phyloP scores from a whole-genome alignment of 2,329 filamentous ascomycete genomes.

The Alternaria angustiovoidea region DNA sequence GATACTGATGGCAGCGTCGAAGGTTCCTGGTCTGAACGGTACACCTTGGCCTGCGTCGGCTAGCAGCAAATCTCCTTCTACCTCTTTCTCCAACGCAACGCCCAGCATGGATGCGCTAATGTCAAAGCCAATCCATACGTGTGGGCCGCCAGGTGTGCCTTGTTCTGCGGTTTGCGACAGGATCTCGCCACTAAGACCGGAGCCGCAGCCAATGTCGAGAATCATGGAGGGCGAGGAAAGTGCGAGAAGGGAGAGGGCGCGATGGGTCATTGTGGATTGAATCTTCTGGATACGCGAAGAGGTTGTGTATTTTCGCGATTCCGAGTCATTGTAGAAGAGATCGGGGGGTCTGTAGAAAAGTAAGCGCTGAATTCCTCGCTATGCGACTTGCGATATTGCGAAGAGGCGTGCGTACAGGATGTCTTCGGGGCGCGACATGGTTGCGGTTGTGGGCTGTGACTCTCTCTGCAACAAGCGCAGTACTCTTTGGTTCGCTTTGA shows the following conservation, averaged over 20 bases:
- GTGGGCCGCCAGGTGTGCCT: slow-evolving; percentile 75
- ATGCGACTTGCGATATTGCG: slow-evolving; percentile 11
- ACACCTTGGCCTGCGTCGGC: slow-evolving; percentile 96
- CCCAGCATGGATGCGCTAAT: slow-evolving; percentile 97
- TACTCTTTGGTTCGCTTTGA: not conserved
- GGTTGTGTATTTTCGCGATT: slow-evolving; percentile 97
- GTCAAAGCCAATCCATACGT: slow-evolving; percentile 98
- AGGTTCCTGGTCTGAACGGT: slow-evolving; percentile 88
- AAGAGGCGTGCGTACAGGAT: slow-evolving; percentile 69
- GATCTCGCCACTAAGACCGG: slow-evolving; percentile 92
- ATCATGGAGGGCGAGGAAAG: slow-evolving; percentile 82
- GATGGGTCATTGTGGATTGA: slow-evolving; percentile 91
- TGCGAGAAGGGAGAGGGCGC: slow-evolving; percentile 89
- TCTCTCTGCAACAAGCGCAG: not conserved
- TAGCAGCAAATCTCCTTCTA: slow-evolving; percentile 91
- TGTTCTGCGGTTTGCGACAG: slow-evolving; percentile 74
- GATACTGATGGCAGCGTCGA: slow-evolving; percentile 95
- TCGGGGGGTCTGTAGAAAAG: slow-evolving; percentile 76
- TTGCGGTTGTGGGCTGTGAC: slow-evolving; percentile 48
- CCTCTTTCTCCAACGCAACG: slow-evolving; percentile 87
- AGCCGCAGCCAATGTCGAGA: slow-evolving; percentile 96
- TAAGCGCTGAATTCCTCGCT: not conserved
- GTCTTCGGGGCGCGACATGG: slow-evolving; percentile 97
- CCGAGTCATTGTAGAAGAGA: slow-evolving; percentile 95
- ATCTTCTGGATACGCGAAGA: slow-evolving; percentile 95